A percentile compares a stretch with the other conserved stretches of the same genome.
Conservation (phyloP, 1,284 basidiomycete species). For the Boletus smithii region DNA sequence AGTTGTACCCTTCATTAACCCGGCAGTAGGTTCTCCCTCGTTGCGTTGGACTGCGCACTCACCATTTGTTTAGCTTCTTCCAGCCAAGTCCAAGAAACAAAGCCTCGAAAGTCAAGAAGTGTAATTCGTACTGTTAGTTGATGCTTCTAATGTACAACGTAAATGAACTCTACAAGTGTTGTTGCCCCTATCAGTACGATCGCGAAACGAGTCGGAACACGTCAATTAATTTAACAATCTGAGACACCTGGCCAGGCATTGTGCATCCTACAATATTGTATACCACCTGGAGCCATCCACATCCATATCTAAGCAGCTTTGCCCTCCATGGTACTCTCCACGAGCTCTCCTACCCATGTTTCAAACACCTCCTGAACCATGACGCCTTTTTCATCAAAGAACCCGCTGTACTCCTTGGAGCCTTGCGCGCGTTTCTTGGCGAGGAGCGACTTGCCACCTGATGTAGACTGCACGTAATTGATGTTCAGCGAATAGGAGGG, state of each 20-base stretch:
- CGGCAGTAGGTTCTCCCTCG: slow-evolving; percentile 22
- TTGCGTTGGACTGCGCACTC: background rate
- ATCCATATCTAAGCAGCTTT: slow-evolving; percentile 33
- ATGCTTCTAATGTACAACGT: slow-evolving; percentile 15
- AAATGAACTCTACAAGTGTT: too few species aligned
- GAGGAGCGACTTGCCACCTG: slow-evolving; percentile 72
- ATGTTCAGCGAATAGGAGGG: slow-evolving; percentile 65
- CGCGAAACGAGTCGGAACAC: background rate
- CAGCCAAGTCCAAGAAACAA: slow-evolving; percentile 32
- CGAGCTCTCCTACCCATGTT: slow-evolving; percentile 66
- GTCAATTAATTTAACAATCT: background rate
- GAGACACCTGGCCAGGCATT: slow-evolving; percentile 20
- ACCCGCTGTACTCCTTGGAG: slow-evolving; percentile 54
- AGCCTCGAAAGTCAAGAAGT: slow-evolving; percentile 35
- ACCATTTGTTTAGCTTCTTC: slow-evolving; percentile 25
- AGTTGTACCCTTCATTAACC: slow-evolving; percentile 65
- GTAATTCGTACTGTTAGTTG: slow-evolving; percentile 14
- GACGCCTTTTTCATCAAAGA: slow-evolving; percentile 69
- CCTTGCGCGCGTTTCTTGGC: slow-evolving; percentile 56
- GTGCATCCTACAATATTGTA: slow-evolving; percentile 32
- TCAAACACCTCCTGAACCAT: slow-evolving; percentile 71
- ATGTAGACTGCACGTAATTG: slow-evolving; percentile 69
- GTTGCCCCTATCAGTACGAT: too few species aligned
- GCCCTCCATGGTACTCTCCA: slow-evolving; percentile 59
- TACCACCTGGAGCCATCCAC: slow-evolving; percentile 6